These are phyloP conservation scores for Trichoderma simmonsii DNA, from an alignment of 2,329 filamentous ascomycete genomes.

Conservation along the genomic window DNA sequence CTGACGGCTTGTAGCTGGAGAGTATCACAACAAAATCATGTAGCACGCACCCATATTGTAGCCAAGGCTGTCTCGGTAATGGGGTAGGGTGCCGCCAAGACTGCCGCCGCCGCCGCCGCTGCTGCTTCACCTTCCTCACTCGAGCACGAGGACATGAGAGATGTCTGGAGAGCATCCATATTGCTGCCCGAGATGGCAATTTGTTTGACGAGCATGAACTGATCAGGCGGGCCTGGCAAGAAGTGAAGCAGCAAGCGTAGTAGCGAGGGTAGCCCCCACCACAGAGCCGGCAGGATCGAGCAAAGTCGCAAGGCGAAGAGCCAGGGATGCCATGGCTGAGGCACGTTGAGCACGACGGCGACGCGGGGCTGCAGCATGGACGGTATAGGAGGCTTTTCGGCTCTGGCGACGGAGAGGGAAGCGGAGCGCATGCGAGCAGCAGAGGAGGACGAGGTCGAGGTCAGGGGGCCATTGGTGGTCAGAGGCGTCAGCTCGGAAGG, in stretches of 20 bases:
- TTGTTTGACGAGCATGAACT: slow-evolving; percentile 29
- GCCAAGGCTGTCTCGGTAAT: slow-evolving; percentile 69
- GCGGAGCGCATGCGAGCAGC: not conserved
- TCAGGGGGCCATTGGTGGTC: not conserved
- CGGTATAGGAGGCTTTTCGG: slow-evolving; percentile 22
- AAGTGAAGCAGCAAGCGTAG: slow-evolving; percentile 66
- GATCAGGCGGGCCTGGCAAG: slow-evolving; percentile 39
- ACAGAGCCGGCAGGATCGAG: slow-evolving; percentile 66
- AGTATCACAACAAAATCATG: not conserved
- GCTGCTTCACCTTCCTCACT: not conserved
- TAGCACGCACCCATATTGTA: slow-evolving; percentile 65
- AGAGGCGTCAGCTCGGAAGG: not conserved
- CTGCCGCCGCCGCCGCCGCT: not conserved
- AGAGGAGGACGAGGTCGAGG: not conserved
- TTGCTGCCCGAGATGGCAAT: slow-evolving; percentile 7
- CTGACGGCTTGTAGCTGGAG: not conserved
- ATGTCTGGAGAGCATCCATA: not conserved
- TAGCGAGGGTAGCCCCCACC: slow-evolving; percentile 67
- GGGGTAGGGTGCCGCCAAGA: slow-evolving; percentile 31
- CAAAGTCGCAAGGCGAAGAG: slow-evolving; percentile 70
- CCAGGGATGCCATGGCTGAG: slow-evolving; percentile 68
- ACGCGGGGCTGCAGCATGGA: slow-evolving; percentile 70
- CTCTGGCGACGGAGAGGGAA: not conserved
- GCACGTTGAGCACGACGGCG: slow-evolving; percentile 73
- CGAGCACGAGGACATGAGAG: not conserved